Evolutionary conservation across 768 basidiomycete genomes (phyloP), one percentile per base, ranked within the genome.

Genomic region (Mycena indigotica): DNA sequence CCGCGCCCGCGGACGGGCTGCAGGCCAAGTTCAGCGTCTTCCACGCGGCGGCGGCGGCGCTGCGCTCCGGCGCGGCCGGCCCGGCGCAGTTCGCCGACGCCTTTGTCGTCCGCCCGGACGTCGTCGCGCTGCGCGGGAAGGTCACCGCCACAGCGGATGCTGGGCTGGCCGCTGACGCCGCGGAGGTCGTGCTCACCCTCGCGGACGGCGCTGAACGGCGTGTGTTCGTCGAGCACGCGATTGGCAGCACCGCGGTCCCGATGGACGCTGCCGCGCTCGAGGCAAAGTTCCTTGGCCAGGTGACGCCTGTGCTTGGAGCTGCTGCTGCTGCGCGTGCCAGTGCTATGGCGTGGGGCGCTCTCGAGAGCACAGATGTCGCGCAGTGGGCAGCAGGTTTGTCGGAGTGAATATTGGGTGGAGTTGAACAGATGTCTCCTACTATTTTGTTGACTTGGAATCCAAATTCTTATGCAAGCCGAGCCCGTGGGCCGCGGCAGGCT

Each of bases 11-110:
- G 45, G 62, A 62, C n/a, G 66, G 66, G 17, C 50, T 67, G 57
- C 61, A 67, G 52, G 66, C 61, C 24, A 67, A 67, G 52, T 67
- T 67, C 50, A 67, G 66, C 51, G 62, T 67, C 5, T 67, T 59
- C 54, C 66, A 67, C 49, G 66, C 59, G 39, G 61, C 57, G 21
- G 62, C 66, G 17, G 46, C 65, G 24, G 66, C 61, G 12, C 56
- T 67, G 6, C 56, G 65, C 1, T 51, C 61, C 2, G 66, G 64
- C n/a, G 57, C 63, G 49, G 66, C 62, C 5, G 62, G 64, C 1
- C 66, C 66, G 24, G 54, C 60, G 30, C 62, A 66, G 39, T 66
- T 59, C 35, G 52, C 56, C 21, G 65, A 66, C 39, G 39, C 25
- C 0, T 55, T 67, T 25, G 66, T 67, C 28, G 24, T 54, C 25